Conservation (phyloP, 2,329 filamentous ascomycete species). For the Ceratocystis diversiconidia region DNA sequence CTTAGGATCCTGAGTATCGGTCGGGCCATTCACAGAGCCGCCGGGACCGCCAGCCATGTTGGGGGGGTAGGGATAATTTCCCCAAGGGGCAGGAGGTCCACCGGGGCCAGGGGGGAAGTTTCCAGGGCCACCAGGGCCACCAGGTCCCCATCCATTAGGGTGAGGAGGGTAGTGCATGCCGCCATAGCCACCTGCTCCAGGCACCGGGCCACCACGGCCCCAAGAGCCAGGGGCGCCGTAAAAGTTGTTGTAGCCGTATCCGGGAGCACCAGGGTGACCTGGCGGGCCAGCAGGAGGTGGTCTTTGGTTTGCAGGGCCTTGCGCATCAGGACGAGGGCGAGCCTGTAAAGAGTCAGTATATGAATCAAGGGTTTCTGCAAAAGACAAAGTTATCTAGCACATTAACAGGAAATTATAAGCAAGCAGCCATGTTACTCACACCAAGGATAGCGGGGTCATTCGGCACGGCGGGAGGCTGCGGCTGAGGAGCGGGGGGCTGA, state of each 20-base stretch:
- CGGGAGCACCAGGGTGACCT: constrained; percentile 13
- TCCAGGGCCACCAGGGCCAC: constrained; percentile 55
- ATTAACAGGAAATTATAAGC: not conserved
- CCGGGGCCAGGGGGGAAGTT: constrained; percentile 46
- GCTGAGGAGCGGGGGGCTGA: constrained; percentile 61
- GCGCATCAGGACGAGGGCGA: constrained; percentile 18
- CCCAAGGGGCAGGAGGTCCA: constrained; percentile 45
- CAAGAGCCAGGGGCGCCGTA: constrained; percentile 41
- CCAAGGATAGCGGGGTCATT: constrained; percentile 94
- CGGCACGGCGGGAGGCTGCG: constrained; percentile 58
- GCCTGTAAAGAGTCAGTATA: constrained; percentile 11
- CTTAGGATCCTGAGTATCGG: constrained; percentile 8
- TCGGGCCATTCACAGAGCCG: constrained; percentile 15
- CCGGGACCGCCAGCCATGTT: constrained; percentile 8
- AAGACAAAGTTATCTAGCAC: not conserved
- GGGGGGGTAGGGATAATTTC: constrained; percentile 46
- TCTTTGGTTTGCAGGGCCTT: constrained; percentile 9
- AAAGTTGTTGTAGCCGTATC: constrained; percentile 25
- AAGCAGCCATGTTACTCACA: constrained; percentile 50
- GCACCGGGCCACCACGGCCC: constrained; percentile 39
- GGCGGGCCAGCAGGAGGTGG: constrained; percentile 7
- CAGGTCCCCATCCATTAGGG: constrained; percentile 65
- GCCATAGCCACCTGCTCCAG: constrained; percentile 15
- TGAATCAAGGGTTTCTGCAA: not conserved
- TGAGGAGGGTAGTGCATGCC: constrained; percentile 57